Percentiles rank a stretch among this genome's conserved stretches.
These are phyloP conservation scores for Pisolithus thermaeus DNA, from an alignment of 1,284 basidiomycete species.

Conservation along the genomic window DNA sequence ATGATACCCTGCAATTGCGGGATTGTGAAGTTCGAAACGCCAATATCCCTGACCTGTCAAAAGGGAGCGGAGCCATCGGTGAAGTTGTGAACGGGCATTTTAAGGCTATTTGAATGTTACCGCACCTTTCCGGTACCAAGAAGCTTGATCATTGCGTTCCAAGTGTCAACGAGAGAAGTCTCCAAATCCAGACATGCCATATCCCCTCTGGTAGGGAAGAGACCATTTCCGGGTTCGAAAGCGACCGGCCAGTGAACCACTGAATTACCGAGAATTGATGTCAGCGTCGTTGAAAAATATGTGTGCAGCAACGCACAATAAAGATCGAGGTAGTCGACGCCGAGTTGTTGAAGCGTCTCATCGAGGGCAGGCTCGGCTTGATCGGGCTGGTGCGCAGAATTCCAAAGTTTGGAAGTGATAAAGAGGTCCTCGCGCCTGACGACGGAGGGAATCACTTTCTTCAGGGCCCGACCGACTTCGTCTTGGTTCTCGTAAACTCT, in stretches of 20 bases:
- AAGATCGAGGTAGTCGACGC: conserved; percentile 73
- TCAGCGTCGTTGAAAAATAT: not conserved
- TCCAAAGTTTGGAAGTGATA: conserved; percentile 83
- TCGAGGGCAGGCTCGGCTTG: conserved; percentile 70
- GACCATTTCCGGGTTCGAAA: conserved; percentile 57
- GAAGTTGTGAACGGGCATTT: not conserved
- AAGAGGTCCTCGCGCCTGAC: conserved; percentile 80
- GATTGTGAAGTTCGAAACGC: conserved; percentile 80
- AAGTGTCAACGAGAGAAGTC: conserved; percentile 70
- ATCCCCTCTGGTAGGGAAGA: conserved; percentile 47
- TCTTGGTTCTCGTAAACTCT: conserved; percentile 71
- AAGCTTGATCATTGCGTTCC: conserved; percentile 74
- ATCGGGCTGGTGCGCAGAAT: conserved; percentile 57
- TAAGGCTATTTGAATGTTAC: not conserved
- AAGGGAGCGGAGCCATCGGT: not conserved
- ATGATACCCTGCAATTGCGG: conserved; percentile 65
- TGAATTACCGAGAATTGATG: conserved; percentile 21
- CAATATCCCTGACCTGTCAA: conserved; percentile 50
- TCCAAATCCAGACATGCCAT: conserved; percentile 54
- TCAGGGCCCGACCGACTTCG: conserved; percentile 67
- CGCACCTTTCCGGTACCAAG: conserved; percentile 38
- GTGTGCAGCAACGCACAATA: conserved; percentile 45
- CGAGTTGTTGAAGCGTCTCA: conserved; percentile 67
- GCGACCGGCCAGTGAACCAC: conserved; percentile 89
- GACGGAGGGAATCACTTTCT: conserved; percentile 74